Evolutionary conservation across 2,329 filamentous ascomycete genomes (phyloP).

Genomic region (Septoria linicola): DNA sequence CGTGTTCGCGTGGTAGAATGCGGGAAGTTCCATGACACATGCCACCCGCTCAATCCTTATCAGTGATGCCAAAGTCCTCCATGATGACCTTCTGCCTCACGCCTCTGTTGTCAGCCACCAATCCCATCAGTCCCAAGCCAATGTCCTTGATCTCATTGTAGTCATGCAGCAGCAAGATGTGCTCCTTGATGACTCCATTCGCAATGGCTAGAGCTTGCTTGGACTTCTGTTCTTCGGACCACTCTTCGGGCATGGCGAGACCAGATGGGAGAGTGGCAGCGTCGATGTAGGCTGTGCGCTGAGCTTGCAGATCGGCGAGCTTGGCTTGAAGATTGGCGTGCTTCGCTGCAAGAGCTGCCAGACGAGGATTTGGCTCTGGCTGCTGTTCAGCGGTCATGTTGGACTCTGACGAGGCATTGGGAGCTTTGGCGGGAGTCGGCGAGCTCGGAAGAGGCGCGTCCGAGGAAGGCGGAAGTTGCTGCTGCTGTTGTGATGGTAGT

Average conservation of each 20-base stretch:
- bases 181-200: slow-evolving; percentile 56
- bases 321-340: slow-evolving; percentile 49
- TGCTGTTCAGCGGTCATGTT: background rate
- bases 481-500: slow-evolving; percentile 8
- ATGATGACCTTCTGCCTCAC: slow-evolving; percentile 53
- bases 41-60: slow-evolving; percentile 42
- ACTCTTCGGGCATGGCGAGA: slow-evolving; percentile 29
- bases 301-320: slow-evolving; percentile 47
- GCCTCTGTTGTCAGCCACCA: slow-evolving; percentile 65
- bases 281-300: slow-evolving; percentile 41
- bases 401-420: background rate
- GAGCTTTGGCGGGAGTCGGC: slow-evolving; percentile 13
- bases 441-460: slow-evolving; percentile 20
- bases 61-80: slow-evolving; percentile 48
- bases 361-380: slow-evolving; percentile 20
- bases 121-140: slow-evolving; percentile 63
- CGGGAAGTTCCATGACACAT: too few relatives aligned
- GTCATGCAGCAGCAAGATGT: slow-evolving; percentile 64
- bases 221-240: slow-evolving; percentile 26
- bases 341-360: slow-evolving; percentile 27
- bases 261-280: slow-evolving; percentile 30
- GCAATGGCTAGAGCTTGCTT: slow-evolving; percentile 44
- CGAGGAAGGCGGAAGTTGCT: slow-evolving; percentile 2
- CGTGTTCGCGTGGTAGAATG: too few relatives aligned
- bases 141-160: slow-evolving; percentile 73